A percentile compares a stretch with the other conserved stretches of the same genome.
phyloP scores from a whole-genome alignment of 164 flowering plant genomes.

The Paratinospora sagittata region DNA sequence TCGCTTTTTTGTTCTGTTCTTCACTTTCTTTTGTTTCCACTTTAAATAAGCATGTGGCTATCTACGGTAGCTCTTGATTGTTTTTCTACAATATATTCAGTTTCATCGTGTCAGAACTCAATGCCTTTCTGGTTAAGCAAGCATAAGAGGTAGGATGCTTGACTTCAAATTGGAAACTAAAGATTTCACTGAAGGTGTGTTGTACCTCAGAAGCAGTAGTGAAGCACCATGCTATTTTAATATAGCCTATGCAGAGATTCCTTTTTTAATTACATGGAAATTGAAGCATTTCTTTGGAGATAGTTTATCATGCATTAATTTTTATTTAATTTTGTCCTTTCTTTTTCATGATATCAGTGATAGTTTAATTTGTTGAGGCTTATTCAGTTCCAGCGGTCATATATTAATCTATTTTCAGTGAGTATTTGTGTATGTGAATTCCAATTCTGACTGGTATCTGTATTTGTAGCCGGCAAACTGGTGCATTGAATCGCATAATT shows the following conservation, averaged over 20 bases:
- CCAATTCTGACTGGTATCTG: conserved; percentile 14
- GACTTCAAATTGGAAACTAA: neutral
- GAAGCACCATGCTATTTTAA: neutral
- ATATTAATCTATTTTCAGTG: neutral
- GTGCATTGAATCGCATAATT: conserved; percentile 81
- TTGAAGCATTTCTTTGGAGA: neutral
- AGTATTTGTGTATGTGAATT: neutral
- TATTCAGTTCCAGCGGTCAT: neutral
- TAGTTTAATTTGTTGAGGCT: neutral
- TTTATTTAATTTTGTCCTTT: too few relatives aligned
- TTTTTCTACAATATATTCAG: neutral
- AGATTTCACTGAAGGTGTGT: neutral
- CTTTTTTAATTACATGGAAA: neutral
- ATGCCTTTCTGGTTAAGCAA: neutral
- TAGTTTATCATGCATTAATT: too few relatives aligned
- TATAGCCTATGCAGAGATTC: neutral
- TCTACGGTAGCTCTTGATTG: neutral
- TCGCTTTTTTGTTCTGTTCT: neutral
- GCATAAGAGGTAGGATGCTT: neutral
- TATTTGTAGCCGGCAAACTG: conserved; percentile 87
- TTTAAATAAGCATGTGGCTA: neutral
- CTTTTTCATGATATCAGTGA: neutral
- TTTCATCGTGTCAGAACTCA: neutral
- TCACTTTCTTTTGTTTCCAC: neutral
- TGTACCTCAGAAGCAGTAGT: neutral